Evolutionary conservation across 306 rosid genomes (phyloP).

Genomic region (Luffa aegyptiaca): DNA sequence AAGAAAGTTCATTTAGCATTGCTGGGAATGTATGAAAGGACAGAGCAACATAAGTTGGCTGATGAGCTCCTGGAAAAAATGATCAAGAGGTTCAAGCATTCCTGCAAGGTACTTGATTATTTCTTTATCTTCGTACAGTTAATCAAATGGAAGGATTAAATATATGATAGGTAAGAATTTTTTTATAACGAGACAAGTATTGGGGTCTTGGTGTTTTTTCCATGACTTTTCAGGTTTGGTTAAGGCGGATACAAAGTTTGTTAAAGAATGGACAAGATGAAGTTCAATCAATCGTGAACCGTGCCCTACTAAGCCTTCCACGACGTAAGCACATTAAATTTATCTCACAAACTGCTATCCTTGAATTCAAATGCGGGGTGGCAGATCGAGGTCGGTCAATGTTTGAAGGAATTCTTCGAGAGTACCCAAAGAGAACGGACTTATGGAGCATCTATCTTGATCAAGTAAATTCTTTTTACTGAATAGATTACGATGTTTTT

Average conservation of each 20-base stretch:
- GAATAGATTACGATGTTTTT: not conserved
- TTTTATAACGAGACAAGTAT: not conserved
- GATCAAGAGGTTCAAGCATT: constrained; percentile 79
- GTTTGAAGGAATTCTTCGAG: constrained; percentile 75
- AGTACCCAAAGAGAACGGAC: constrained; percentile 81
- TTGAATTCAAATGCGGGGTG: constrained; percentile 71
- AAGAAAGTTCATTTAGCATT: constrained; percentile 71
- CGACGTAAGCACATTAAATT: constrained; percentile 65
- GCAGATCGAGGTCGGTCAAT: constrained; percentile 80
- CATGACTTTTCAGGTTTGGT: constrained; percentile 59
- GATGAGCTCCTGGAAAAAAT: constrained; percentile 67
- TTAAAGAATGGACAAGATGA: constrained; percentile 53
- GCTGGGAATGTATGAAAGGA: constrained; percentile 79
- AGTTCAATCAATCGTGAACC: constrained; percentile 37
- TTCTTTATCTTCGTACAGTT: not conserved
- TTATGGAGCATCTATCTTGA: constrained; percentile 91
- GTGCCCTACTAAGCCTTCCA: constrained; percentile 65
- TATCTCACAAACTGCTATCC: constrained; percentile 78
- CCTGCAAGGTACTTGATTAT: constrained; percentile 63
- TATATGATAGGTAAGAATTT: not conserved
- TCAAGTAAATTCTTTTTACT: constrained; percentile 43
- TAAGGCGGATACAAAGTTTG: constrained; percentile 52
- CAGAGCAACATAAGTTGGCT: constrained; percentile 57
- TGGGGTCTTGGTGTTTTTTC: not conserved
- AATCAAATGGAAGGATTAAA: not conserved